Percentiles rank a stretch among this genome's conserved stretches.
phyloP scores from a whole-genome alignment of 345 rosid genomes.

The Bretschneidera sinensis region DNA sequence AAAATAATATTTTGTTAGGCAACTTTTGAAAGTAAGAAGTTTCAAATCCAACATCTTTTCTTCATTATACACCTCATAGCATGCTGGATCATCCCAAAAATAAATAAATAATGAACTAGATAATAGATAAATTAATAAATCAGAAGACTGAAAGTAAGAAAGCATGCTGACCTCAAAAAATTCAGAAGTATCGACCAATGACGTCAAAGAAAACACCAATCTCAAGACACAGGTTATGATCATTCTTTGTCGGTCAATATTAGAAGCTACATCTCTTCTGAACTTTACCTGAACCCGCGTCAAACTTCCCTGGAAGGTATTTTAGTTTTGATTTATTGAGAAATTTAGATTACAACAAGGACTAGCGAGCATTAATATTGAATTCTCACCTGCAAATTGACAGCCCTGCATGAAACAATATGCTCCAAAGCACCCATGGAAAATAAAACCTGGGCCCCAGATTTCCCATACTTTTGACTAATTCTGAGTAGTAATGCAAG shows the following conservation, averaged over 20 bases:
- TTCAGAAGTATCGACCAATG: conserved; percentile 75
- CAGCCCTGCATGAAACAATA: conserved; percentile 66
- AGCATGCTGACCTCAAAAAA: conserved; percentile 65
- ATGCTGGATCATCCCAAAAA: too few relatives aligned
- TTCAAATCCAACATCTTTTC: too few relatives aligned
- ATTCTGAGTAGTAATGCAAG: conserved; percentile 77
- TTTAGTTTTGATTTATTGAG: conserved; percentile 20
- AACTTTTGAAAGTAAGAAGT: too few relatives aligned
- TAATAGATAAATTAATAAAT: neutral
- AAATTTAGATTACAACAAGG: conserved; percentile 12
- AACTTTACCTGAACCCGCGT: conserved; percentile 54
- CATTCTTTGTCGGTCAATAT: conserved; percentile 63
- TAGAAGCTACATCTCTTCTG: conserved; percentile 48
- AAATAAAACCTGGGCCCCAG: conserved; percentile 87
- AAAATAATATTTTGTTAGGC: too few relatives aligned
- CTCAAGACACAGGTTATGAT: conserved; percentile 62
- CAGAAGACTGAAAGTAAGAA: conserved; percentile 1
- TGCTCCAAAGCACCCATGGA: conserved; percentile 93
- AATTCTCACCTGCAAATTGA: conserved; percentile 55
- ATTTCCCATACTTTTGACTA: conserved; percentile 85
- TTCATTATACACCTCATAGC: too few relatives aligned
- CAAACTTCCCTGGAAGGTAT: conserved; percentile 56
- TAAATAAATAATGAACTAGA: too few relatives aligned
- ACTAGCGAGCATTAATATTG: conserved; percentile 1
- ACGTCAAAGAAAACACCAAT: conserved; percentile 77